A percentile compares a stretch with the other conserved stretches of the same genome.
phyloP scores from a whole-genome alignment of 371 early-diverging fungal genomes.

The Mortierella sp. region DNA sequence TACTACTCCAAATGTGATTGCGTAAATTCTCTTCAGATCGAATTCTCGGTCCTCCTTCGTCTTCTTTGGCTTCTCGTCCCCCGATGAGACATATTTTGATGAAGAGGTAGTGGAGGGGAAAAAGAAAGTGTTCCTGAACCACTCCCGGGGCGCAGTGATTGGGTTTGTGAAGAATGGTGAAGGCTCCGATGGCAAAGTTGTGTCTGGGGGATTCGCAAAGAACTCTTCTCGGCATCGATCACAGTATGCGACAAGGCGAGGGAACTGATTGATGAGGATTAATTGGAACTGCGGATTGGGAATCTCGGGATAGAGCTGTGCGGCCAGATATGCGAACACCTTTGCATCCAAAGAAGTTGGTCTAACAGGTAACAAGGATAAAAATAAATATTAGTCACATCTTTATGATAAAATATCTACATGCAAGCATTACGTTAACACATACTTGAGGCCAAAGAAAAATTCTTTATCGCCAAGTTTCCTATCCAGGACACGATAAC shows the following conservation, averaged over 20 bases:
- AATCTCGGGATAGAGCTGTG: slow-evolving; percentile 73
- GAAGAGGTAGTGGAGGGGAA: background rate
- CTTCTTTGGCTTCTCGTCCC: slow-evolving; percentile 59
- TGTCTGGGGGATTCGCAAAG: slow-evolving; percentile 46
- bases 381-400: no score
- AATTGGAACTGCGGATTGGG: slow-evolving; percentile 72
- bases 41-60: slow-evolving; percentile 68
- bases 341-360: slow-evolving; percentile 76
- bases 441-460: slow-evolving; percentile 75
- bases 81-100: slow-evolving; percentile 2
- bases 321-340: slow-evolving; percentile 76
- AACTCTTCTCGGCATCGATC: slow-evolving; percentile 62
- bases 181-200: slow-evolving; percentile 44
- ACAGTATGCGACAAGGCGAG: slow-evolving; percentile 69
- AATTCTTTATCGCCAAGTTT: slow-evolving; percentile 72
- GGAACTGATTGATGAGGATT: slow-evolving; percentile 69
- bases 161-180: slow-evolving; percentile 69
- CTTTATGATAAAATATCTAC: background rate
- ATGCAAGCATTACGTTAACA: background rate
- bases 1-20: slow-evolving; percentile 68
- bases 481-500: slow-evolving; percentile 66
- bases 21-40: slow-evolving; percentile 71
- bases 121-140: slow-evolving; percentile 58
- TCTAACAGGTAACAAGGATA: slow-evolving; percentile 18
- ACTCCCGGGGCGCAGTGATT: slow-evolving; percentile 60